phyloP scores from a whole-genome alignment of 176 grass and related monocot species.

The Saccharum spontaneum region DNA sequence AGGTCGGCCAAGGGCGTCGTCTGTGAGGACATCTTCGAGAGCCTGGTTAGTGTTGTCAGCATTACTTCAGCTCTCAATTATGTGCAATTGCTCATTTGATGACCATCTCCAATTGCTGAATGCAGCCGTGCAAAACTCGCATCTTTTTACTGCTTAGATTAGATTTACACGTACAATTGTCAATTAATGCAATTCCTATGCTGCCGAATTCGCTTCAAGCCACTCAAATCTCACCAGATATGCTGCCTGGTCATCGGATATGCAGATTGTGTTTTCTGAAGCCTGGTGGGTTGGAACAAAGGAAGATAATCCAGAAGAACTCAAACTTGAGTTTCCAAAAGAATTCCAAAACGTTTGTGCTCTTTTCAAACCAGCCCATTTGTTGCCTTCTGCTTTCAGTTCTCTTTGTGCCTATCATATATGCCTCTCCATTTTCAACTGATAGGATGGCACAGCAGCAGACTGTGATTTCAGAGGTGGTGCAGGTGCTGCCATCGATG shows the following conservation, averaged over 20 bases:
- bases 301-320: slow-evolving; percentile 82
- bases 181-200: no score
- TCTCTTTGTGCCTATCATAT: background rate
- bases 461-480: slow-evolving; percentile 97
- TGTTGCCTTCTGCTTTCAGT: background rate
- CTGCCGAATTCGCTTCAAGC: background rate
- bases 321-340: slow-evolving; percentile 69
- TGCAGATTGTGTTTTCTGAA: slow-evolving; percentile 93
- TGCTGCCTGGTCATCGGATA: background rate
- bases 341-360: slow-evolving; percentile 52
- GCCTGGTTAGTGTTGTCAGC: slow-evolving; percentile 52
- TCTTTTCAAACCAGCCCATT: background rate
- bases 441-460: slow-evolving; percentile 39
- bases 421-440: slow-evolving; percentile 20
- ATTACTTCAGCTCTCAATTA: background rate
- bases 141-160: background rate
- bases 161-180: no score
- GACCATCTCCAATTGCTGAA: background rate
- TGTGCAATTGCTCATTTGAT: background rate
- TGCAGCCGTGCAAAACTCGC: background rate
- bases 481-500: slow-evolving; percentile 54
- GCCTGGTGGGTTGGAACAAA: slow-evolving; percentile 86
- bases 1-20: slow-evolving; percentile 76
- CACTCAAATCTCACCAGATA: background rate
- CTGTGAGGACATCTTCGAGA: slow-evolving; percentile 93